A percentile compares a stretch with the other conserved stretches of the same genome.
Conservation (phyloP, 495 filamentous ascomycete species). For the Jackrogersella minutella region DNA sequence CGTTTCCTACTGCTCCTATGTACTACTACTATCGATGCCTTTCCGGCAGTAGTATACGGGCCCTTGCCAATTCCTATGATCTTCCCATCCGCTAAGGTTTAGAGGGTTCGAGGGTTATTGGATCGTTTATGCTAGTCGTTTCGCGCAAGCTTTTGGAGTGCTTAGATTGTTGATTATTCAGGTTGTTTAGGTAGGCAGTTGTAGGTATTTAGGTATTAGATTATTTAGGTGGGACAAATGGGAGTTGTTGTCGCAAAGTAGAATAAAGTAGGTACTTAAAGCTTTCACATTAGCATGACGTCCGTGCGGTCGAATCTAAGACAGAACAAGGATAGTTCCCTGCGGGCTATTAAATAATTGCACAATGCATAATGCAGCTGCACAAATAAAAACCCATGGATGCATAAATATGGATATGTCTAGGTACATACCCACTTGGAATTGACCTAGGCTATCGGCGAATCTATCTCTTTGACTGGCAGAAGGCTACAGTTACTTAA, state of each 20-base stretch:
- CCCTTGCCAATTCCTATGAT: constrained; percentile 4
- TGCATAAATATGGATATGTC: background rate
- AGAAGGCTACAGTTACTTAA: no score
- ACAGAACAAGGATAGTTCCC: background rate
- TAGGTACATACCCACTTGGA: constrained; percentile 28
- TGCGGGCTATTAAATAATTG: constrained; percentile 12
- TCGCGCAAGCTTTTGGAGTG: constrained; percentile 5
- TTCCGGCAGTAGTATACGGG: constrained; percentile 21
- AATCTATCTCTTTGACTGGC: no score
- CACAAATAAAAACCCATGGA: background rate
- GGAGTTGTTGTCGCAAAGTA: background rate
- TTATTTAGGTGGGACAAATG: background rate
- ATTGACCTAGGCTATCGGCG: constrained; percentile 10
- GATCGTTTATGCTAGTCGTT: background rate
- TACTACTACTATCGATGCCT: constrained; percentile 15
- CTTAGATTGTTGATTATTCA: background rate
- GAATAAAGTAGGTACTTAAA: background rate
- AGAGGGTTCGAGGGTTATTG: background rate
- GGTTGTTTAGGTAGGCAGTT: background rate
- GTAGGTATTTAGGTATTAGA: background rate
- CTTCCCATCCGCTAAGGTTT: constrained; percentile 22
- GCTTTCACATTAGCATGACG: background rate
- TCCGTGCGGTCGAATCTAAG: constrained; percentile 2
- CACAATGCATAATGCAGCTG: background rate
- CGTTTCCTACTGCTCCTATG: background rate